Evolutionary conservation across 2,329 filamentous ascomycete species (phyloP).

Genomic region (Trichoderma harzianum): DNA sequence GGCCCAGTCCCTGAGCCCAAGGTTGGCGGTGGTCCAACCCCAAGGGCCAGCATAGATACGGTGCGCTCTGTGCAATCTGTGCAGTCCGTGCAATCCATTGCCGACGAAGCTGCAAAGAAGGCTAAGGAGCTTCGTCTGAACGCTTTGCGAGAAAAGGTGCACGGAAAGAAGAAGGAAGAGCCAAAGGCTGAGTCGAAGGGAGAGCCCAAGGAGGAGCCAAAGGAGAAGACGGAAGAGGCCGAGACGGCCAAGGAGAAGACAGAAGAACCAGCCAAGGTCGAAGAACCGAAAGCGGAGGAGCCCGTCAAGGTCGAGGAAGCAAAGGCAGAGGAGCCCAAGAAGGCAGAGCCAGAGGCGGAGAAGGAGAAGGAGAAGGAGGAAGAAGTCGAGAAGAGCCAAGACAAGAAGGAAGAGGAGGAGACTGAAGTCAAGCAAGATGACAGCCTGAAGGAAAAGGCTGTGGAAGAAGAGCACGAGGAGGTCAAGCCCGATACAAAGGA

Average conservation of each 20-base stretch:
- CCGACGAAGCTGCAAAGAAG: conserved; percentile 63
- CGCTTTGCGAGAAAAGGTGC: conserved; percentile 52
- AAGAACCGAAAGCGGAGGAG: conserved; percentile 7
- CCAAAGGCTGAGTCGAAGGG: conserved; percentile 23
- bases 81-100: conserved; percentile 43
- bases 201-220: conserved; percentile 6
- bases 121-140: conserved; percentile 59
- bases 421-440: conserved; percentile 9
- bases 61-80: conserved; percentile 26
- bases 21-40: conserved; percentile 10
- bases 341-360: conserved; percentile 18
- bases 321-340: conserved; percentile 6
- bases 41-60: conserved; percentile 14
- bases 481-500: conserved; percentile 26
- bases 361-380: conserved; percentile 19
- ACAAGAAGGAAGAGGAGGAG: conserved; percentile 15
- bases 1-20: conserved; percentile 26
- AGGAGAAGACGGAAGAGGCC: conserved; percentile 12
- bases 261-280: conserved; percentile 13
- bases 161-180: conserved; percentile 34
- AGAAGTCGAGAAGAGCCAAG: conserved; percentile 13
- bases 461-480: conserved; percentile 19
- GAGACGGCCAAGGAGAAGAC: conserved; percentile 17
- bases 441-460: neutral
- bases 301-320: conserved; percentile 17